Percentiles rank a stretch among this genome's conserved stretches.
Evolutionary conservation across 495 filamentous ascomycete genomes (phyloP).

Genomic region (Aspergillus asperescens): DNA sequence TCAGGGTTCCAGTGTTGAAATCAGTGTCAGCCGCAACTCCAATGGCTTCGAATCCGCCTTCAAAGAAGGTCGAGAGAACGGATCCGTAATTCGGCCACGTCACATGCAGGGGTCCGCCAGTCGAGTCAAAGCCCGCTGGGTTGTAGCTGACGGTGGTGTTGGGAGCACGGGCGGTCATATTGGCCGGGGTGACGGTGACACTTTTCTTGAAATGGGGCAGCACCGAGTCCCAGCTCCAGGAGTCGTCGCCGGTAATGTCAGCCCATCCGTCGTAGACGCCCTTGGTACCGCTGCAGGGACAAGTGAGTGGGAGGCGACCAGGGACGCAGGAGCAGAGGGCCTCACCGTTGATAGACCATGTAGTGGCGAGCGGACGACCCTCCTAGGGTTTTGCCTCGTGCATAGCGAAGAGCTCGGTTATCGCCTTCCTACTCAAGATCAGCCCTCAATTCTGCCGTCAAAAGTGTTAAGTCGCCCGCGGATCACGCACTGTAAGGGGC

Average conservation of each 20-base stretch:
- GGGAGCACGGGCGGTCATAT: slow-evolving; percentile 22
- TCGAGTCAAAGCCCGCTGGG: slow-evolving; percentile 22
- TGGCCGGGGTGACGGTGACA: slow-evolving; percentile 47
- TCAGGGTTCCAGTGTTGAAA: slow-evolving; percentile 39
- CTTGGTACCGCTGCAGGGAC: slow-evolving; percentile 26
- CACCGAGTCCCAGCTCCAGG: slow-evolving; percentile 48
- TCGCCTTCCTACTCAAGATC: slow-evolving; percentile 16
- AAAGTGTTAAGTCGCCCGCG: neutral
- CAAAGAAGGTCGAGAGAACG: slow-evolving; percentile 38
- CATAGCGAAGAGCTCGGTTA: slow-evolving; percentile 37
- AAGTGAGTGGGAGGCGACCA: neutral
- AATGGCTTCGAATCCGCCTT: slow-evolving; percentile 30
- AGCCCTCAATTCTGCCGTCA: neutral
- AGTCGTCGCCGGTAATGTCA: slow-evolving; percentile 48
- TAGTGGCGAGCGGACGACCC: slow-evolving; percentile 33
- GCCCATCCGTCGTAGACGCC: slow-evolving; percentile 51
- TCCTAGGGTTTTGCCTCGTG: slow-evolving; percentile 34
- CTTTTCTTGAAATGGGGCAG: slow-evolving; percentile 53
- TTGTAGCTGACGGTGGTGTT: slow-evolving; percentile 47
- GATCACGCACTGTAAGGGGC: slow-evolving; percentile 14
- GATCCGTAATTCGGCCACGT: slow-evolving; percentile 46
- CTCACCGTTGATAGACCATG: slow-evolving; percentile 36
- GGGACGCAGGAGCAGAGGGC: neutral
- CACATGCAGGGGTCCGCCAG: slow-evolving; percentile 45
- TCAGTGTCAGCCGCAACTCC: slow-evolving; percentile 31